Evolutionary conservation across 2,329 filamentous ascomycete genomes (phyloP).

Genomic region (Alternaria gansuensis): DNA sequence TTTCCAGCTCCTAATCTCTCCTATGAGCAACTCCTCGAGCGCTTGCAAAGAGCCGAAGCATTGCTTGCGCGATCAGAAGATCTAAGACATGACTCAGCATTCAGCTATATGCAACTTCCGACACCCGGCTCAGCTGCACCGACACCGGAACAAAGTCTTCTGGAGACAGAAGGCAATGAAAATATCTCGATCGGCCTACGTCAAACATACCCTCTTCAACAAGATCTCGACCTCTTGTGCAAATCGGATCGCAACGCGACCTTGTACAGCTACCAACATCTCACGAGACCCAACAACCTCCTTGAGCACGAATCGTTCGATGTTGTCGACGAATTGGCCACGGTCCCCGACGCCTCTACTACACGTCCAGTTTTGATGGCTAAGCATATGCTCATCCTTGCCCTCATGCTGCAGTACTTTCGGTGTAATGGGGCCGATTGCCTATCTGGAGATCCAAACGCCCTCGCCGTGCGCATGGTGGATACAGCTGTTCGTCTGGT

Average conservation of each 20-base stretch:
- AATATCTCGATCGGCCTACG: constrained; percentile 17
- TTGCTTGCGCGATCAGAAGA: background rate
- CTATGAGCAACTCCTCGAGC: constrained; percentile 15
- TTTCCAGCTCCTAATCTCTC: background rate
- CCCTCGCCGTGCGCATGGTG: constrained; percentile 41
- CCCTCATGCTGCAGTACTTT: constrained; percentile 39
- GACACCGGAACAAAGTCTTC: constrained; percentile 1
- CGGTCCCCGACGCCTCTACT: constrained; percentile 14
- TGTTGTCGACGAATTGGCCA: constrained; percentile 17
- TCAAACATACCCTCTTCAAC: constrained; percentile 23
- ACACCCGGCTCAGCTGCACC: background rate
- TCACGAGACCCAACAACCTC: constrained; percentile 18
- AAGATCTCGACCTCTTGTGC: constrained; percentile 24
- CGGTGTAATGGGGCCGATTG: constrained; percentile 8
- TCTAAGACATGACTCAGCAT: constrained; percentile 3
- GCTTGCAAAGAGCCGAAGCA: constrained; percentile 25
- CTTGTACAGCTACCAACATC: constrained; percentile 19
- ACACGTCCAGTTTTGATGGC: constrained; percentile 47
- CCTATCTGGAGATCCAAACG: constrained; percentile 36
- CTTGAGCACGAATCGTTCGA: constrained; percentile 17
- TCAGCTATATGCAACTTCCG: constrained; percentile 9
- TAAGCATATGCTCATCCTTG: constrained; percentile 47
- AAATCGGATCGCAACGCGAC: constrained; percentile 17
- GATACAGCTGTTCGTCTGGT: constrained; percentile 41
- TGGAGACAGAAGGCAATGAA: constrained; percentile 8